Evolutionary conservation across 768 basidiomycete species (phyloP).

Genomic region (Lepiota venenata): DNA sequence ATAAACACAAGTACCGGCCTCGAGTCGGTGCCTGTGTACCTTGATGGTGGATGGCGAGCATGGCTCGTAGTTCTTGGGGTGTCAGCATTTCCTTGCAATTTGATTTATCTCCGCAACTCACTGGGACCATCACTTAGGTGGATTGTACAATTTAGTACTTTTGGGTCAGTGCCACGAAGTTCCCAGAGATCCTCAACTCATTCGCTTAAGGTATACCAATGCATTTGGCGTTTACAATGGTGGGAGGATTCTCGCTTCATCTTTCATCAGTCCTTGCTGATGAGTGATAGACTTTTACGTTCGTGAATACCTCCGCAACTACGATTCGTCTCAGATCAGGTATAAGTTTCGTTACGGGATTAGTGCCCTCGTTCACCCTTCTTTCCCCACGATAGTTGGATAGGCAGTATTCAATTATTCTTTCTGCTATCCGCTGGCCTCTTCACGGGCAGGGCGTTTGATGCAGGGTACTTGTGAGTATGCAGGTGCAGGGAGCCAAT

Average conservation of each 20-base stretch:
- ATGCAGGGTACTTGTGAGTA: slow-evolving; percentile 47
- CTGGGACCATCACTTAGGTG: slow-evolving; percentile 22
- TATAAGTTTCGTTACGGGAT: slow-evolving; percentile 14
- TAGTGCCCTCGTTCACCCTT: neutral
- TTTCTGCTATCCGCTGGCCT: slow-evolving; percentile 42
- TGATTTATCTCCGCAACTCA: neutral
- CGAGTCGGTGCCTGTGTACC: slow-evolving; percentile 14
- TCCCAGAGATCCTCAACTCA: neutral
- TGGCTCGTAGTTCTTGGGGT: slow-evolving; percentile 43
- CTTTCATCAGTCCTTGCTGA: slow-evolving; percentile 19
- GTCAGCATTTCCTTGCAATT: slow-evolving; percentile 21
- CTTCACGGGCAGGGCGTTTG: slow-evolving; percentile 45
- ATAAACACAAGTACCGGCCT: neutral
- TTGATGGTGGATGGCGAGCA: slow-evolving; percentile 38
- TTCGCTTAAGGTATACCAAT: slow-evolving; percentile 27
- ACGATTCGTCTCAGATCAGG: slow-evolving; percentile 34
- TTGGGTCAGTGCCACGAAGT: slow-evolving; percentile 28
- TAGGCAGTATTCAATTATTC: slow-evolving; percentile 49
- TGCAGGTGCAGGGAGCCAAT: no score
- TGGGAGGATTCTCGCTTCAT: slow-evolving; percentile 12
- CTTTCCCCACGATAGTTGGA: slow-evolving; percentile 22
- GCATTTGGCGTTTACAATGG: slow-evolving; percentile 35
- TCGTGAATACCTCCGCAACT: slow-evolving; percentile 31
- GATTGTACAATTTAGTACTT: slow-evolving; percentile 39
- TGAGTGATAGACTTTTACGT: slow-evolving; percentile 34